Evolutionary conservation across 2,329 filamentous ascomycete genomes (phyloP).

Genomic region (Fusarium sp.): DNA sequence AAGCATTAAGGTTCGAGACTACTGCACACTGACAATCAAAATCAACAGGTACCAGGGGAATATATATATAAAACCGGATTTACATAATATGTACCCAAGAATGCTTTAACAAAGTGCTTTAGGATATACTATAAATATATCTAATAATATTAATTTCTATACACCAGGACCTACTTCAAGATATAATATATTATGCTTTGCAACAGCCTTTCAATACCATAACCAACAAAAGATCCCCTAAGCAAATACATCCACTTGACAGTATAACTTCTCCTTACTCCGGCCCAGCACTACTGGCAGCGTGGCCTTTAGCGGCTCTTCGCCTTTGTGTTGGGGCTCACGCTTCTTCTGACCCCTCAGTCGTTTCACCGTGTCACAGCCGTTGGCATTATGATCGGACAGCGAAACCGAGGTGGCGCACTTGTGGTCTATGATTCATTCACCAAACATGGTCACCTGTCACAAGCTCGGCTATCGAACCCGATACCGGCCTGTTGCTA

Average conservation of each 20-base stretch:
- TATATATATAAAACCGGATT: too few species aligned
- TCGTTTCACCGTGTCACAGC: neutral
- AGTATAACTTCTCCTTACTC: accelerated
- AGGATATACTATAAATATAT: too few species aligned
- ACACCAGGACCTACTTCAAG: accelerated
- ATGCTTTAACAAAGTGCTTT: accelerated
- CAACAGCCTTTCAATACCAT: accelerated
- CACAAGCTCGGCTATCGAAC: neutral
- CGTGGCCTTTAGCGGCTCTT: neutral
- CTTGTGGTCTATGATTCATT: neutral
- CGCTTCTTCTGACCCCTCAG: neutral
- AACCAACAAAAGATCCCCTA: accelerated
- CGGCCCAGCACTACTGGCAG: accelerated
- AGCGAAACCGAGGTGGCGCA: neutral
- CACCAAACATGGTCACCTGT: neutral
- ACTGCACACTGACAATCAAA: neutral
- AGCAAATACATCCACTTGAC: accelerated
- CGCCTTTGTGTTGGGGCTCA: neutral
- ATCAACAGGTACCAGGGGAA: neutral
- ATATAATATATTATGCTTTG: accelerated
- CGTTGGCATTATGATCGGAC: neutral
- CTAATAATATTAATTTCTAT: too few species aligned
- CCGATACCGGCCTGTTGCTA: neutral
- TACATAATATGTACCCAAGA: too few species aligned
- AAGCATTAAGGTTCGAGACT: neutral